These are phyloP conservation scores for Malassezia furfur DNA, from an alignment of 1,284 basidiomycete genomes.

Conservation along the genomic window DNA sequence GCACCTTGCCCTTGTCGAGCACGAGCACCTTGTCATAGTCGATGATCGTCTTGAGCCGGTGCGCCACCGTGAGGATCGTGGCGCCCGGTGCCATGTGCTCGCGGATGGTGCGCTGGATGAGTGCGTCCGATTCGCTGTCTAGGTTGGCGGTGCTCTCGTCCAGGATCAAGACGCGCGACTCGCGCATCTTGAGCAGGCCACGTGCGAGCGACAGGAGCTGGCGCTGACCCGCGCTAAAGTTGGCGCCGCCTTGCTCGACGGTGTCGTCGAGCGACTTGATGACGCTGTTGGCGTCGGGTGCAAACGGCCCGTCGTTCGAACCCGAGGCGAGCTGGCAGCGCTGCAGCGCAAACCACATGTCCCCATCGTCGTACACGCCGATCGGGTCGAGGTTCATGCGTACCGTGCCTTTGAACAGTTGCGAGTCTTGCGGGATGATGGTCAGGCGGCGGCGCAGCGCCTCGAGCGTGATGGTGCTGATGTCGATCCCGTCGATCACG, in stretches of 20 bases:
- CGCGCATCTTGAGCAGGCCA: conserved; percentile 52
- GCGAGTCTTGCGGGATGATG: conserved; percentile 79
- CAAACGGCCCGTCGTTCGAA: conserved; percentile 11
- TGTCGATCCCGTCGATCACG: conserved; percentile 75
- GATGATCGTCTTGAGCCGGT: conserved; percentile 59
- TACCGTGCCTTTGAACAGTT: conserved; percentile 44
- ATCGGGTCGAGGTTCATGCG: conserved; percentile 56
- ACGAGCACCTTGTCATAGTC: conserved; percentile 55
- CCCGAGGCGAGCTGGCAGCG: conserved; percentile 49
- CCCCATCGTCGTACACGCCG: conserved; percentile 61
- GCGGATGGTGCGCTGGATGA: conserved; percentile 53
- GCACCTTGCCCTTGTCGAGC: conserved; percentile 57
- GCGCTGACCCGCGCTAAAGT: conserved; percentile 54
- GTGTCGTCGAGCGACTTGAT: conserved; percentile 52
- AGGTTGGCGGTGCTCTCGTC: conserved; percentile 53
- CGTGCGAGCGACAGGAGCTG: conserved; percentile 55
- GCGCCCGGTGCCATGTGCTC: conserved; percentile 47
- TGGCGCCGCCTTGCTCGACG: conserved; percentile 52
- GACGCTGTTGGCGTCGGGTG: conserved; percentile 48
- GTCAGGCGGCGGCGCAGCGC: conserved; percentile 72
- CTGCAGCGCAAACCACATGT: conserved; percentile 53
- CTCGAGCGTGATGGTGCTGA: conserved; percentile 72
- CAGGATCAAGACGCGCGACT: conserved; percentile 53
- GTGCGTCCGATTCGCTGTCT: conserved; percentile 50
- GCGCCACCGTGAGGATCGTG: conserved; percentile 56